A percentile compares a stretch with the other conserved stretches of the same genome.
phyloP scores from a whole-genome alignment of 225 moss, liverwort and hornwort species.

The Takakia lepidozioides region DNA sequence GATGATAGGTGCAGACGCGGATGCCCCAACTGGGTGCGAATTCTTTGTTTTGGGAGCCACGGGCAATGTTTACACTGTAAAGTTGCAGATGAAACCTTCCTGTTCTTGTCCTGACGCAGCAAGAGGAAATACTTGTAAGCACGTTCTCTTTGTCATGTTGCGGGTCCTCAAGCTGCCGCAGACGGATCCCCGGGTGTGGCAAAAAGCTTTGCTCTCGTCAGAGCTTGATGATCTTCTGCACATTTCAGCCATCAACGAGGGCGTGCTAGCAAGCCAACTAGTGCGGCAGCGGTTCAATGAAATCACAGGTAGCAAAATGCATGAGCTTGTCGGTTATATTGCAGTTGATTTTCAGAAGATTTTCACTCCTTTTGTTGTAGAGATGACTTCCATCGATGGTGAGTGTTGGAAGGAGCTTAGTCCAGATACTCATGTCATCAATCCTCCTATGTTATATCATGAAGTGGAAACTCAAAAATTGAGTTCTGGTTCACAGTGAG shows the following conservation, averaged over 20 bases:
- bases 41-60: slow-evolving; percentile 68
- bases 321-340: no score
- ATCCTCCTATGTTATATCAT: no score
- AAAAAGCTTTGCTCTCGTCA: slow-evolving; percentile 54
- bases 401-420: no score
- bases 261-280: slow-evolving; percentile 53
- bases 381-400: no score
- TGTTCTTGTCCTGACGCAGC: slow-evolving; percentile 79
- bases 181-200: slow-evolving; percentile 67
- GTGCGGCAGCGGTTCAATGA: slow-evolving; percentile 63
- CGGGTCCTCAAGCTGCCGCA: slow-evolving; percentile 67
- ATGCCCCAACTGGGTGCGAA: slow-evolving; percentile 28
- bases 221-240: slow-evolving; percentile 58
- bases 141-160: slow-evolving; percentile 76
- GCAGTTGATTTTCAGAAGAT: no score
- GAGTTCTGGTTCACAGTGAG: no score
- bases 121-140: slow-evolving; percentile 59
- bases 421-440: no score
- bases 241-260: slow-evolving; percentile 41
- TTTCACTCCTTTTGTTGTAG: no score
- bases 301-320: slow-evolving; percentile 43
- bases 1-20: slow-evolving; percentile 18
- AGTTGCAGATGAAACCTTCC: slow-evolving; percentile 38
- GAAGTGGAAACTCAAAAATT: no score
- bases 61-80: slow-evolving; percentile 75